Base-by-base conservation (phyloP, 2,329 filamentous ascomycete species). In the Mariannaea elegans region DNA sequence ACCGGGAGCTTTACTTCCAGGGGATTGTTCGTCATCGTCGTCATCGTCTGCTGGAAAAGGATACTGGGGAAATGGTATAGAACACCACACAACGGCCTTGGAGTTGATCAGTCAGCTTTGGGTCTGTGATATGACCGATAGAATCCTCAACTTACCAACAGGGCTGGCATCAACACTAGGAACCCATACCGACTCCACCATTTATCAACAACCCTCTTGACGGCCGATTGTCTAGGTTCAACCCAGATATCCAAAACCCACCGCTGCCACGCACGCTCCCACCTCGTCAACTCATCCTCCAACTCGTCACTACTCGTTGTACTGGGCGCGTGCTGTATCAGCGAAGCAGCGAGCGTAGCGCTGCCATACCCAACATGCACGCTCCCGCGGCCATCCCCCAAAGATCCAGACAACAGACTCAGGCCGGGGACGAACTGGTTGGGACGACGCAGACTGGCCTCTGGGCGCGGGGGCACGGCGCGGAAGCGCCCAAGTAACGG, bases 141-240 rank as follows among this genome's bases (percentile, higher is more conserved):
- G 9, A 53, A 19, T 48, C 8, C 24, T 44, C 16, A 38, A 65
- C 85, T 71, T 73, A 88, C 86, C 78, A 90, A 74, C 44, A 75
- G 72, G 42, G 88, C 87, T 3, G 88, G 88, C 69, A 90, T 71
- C 53, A 89, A 74, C 36, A 89, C 84, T 72, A 90, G 72, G 38
- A 88, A 76, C 2, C 80, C 79, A 80, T 87, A 89, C 32, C 88
- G 81, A 64, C 78, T 83, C 82, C 85, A 90, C 88, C 88, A 90
- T 58, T 77, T 81, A 64, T 86, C 82, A 21, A 89, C 82, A 18
- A 86, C 80, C 59, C 79, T 80, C 70, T 80, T 84, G 23, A 90
- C 87, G 4, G 84, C 84, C 27, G 76, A 74, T 66, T 87, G 84
- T 72, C 81, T 82, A 41, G 88, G 88, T 61, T 84, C 82, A 50